Conservation (phyloP, 257 asterid species). For the Solanum medicagineum region DNA sequence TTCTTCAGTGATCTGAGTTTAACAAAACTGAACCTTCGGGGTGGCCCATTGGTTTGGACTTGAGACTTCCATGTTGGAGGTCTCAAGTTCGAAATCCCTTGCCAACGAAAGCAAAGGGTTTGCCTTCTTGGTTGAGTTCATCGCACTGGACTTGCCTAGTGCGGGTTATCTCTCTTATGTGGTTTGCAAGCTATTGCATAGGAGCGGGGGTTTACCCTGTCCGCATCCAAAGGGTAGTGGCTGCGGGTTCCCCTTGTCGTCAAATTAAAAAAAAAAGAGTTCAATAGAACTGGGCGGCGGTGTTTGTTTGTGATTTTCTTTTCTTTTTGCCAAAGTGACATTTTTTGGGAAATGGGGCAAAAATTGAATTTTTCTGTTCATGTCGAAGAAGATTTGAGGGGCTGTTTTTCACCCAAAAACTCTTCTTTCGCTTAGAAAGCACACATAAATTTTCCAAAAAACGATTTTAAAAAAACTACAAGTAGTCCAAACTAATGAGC, state of each 20-base stretch:
- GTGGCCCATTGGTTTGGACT: no score
- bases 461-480: not conserved
- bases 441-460: not conserved
- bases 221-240: no score
- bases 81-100: no score
- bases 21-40: not conserved
- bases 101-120: no score
- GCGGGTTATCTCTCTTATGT: no score
- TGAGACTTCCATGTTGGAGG: no score
- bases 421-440: not conserved
- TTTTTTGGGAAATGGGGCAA: not conserved
- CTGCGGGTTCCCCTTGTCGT: no score
- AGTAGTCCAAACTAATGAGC: not conserved
- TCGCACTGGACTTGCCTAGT: no score
- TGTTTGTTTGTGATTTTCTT: not conserved
- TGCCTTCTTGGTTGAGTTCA: no score
- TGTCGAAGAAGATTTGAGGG: not conserved
- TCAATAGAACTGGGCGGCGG: not conserved
- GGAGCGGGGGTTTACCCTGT: no score
- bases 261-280: not conserved
- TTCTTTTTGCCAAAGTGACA: not conserved
- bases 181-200: no score
- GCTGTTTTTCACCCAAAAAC: not conserved
- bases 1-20: not conserved
- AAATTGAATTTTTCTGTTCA: not conserved